Evolutionary conservation across 2,329 filamentous ascomycete species (phyloP).

Genomic region (Penicillium olsonii): DNA sequence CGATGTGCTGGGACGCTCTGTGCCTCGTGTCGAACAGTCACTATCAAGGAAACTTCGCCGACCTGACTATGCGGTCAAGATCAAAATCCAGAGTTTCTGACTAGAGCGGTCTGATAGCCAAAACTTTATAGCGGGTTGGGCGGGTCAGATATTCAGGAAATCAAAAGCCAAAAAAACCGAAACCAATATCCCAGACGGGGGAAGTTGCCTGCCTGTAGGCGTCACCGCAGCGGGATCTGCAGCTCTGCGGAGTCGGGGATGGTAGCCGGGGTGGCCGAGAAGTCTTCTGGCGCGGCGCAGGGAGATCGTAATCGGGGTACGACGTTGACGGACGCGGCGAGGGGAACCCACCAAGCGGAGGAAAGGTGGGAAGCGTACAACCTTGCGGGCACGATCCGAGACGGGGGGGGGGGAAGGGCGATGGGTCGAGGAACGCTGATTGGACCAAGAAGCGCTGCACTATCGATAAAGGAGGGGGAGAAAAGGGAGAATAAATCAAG

Average conservation of each 20-base stretch:
- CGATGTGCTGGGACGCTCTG: conserved; percentile 7
- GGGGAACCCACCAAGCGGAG: conserved; percentile 13
- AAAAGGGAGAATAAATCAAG: conserved; percentile 8
- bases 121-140: conserved; percentile 15
- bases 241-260: conserved; percentile 2
- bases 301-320: conserved; percentile 12
- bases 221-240: conserved; percentile 9
- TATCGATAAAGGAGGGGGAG: conserved; percentile 15
- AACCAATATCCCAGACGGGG: neutral
- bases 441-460: conserved; percentile 25
- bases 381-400: conserved; percentile 16
- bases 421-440: conserved; percentile 14
- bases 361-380: conserved; percentile 18
- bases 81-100: neutral
- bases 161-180: neutral
- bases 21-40: conserved; percentile 9
- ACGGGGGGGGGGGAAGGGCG: conserved; percentile 10
- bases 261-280: neutral
- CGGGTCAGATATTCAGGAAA: neutral
- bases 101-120: conserved; percentile 6
- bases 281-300: conserved; percentile 13
- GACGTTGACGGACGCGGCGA: conserved; percentile 16
- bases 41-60: conserved; percentile 4
- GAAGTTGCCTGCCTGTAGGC: conserved; percentile 7
- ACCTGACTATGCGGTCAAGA: conserved; percentile 2